A percentile compares a stretch with the other conserved stretches of the same genome.
Evolutionary conservation across 2,329 filamentous ascomycete genomes (phyloP).

Genomic region (Nannizzia gypsea): DNA sequence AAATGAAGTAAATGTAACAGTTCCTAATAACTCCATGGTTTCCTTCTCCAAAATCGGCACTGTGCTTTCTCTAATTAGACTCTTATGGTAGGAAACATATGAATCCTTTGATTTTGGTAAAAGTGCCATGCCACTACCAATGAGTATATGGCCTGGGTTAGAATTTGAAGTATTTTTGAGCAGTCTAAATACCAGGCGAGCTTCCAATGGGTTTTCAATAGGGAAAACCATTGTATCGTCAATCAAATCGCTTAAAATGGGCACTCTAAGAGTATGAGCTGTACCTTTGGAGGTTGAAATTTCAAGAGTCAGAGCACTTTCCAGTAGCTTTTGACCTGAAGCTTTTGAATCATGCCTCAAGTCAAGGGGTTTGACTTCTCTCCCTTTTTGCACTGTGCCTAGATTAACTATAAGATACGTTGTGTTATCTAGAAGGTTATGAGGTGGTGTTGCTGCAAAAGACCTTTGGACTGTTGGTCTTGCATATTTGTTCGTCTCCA

Average conservation of each 20-base stretch:
- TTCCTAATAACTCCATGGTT: conserved; percentile 22
- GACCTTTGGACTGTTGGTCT: not conserved
- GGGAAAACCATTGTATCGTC: conserved; percentile 17
- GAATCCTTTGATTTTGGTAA: conserved; percentile 17
- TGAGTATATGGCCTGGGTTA: conserved; percentile 8
- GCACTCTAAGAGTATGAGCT: conserved; percentile 14
- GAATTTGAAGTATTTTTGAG: conserved; percentile 11
- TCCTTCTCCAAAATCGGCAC: conserved; percentile 25
- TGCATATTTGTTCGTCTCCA: conserved; percentile 4
- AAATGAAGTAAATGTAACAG: conserved; percentile 26
- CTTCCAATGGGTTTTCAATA: conserved; percentile 7
- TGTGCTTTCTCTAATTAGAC: conserved; percentile 23
- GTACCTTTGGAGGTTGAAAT: not conserved
- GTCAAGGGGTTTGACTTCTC: conserved; percentile 8
- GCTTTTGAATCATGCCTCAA: not conserved
- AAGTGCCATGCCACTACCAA: conserved; percentile 22
- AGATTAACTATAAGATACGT: conserved; percentile 15
- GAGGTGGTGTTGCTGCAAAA: not conserved
- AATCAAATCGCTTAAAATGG: conserved; percentile 19
- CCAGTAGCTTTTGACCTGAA: not conserved
- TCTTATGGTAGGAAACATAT: conserved; percentile 22
- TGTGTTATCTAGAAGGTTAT: not conserved
- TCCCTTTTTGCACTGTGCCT: conserved; percentile 14
- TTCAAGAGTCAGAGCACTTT: conserved; percentile 11
- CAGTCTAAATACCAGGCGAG: conserved; percentile 14